A percentile compares a stretch with the other conserved stretches of the same genome.
Conservation (phyloP, 306 rosid species). For the Aeschynomene evenia region DNA sequence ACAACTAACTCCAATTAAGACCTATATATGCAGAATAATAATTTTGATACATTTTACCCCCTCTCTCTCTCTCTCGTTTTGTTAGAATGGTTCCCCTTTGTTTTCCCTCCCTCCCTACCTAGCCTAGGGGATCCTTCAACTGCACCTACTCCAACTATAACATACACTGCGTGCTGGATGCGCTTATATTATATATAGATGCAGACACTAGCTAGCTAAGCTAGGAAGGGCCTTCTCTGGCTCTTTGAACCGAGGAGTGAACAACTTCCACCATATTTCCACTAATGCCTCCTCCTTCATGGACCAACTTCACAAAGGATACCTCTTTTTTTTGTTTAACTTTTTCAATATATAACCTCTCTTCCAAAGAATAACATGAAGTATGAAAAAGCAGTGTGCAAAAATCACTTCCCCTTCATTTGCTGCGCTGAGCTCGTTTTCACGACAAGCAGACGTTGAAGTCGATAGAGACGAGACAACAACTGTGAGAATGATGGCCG, state of each 20-base stretch:
- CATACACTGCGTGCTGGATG: constrained; percentile 68
- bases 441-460: constrained; percentile 52
- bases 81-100: background rate
- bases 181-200: too few species aligned
- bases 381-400: background rate
- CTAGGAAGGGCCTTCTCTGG: constrained; percentile 50
- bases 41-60: constrained; percentile 20
- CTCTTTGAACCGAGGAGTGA: constrained; percentile 74
- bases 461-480: constrained; percentile 63
- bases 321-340: too few species aligned
- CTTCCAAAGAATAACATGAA: background rate
- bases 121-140: constrained; percentile 54
- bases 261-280: constrained; percentile 50
- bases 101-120: too few species aligned
- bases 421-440: constrained; percentile 34
- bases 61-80: background rate
- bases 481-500: constrained; percentile 92
- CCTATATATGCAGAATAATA: constrained; percentile 54
- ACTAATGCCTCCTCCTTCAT: constrained; percentile 19
- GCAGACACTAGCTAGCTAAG: too few species aligned
- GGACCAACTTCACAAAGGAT: constrained; percentile 36
- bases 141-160: constrained; percentile 47
- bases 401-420: background rate
- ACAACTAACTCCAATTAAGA: constrained; percentile 67
- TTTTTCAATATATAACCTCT: too few species aligned